Evolutionary conservation across 1,284 basidiomycete genomes (phyloP).

Genomic region (Ustilago shanxiensis): DNA sequence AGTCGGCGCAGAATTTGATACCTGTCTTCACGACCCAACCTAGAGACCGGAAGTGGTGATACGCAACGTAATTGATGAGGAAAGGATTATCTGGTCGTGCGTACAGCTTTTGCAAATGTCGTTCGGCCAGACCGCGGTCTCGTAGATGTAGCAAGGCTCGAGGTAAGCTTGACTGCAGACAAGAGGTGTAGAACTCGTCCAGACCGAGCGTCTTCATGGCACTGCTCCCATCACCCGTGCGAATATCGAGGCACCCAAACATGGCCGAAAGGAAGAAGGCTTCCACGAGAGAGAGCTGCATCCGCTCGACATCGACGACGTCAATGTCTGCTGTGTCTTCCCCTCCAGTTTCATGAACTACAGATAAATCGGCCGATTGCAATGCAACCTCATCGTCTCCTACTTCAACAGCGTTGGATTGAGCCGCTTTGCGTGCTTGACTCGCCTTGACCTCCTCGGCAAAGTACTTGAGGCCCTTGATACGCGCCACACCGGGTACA

Average conservation of each 20-base stretch:
- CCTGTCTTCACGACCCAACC: slow-evolving; percentile 98
- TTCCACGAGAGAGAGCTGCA: slow-evolving; percentile 91
- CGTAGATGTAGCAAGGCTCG: slow-evolving; percentile 28
- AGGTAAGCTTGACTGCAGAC: slow-evolving; percentile 41
- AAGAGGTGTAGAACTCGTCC: slow-evolving; percentile 45
- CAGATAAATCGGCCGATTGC: not conserved
- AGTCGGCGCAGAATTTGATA: slow-evolving; percentile 97
- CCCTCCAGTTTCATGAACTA: not conserved
- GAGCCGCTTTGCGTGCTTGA: slow-evolving; percentile 40
- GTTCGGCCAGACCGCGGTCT: slow-evolving; percentile 29
- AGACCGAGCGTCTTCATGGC: slow-evolving; percentile 19
- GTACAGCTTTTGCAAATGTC: slow-evolving; percentile 37
- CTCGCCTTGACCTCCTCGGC: slow-evolving; percentile 53
- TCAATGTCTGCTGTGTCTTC: slow-evolving; percentile 65
- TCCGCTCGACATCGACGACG: slow-evolving; percentile 83
- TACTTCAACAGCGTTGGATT: not conserved
- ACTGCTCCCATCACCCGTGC: slow-evolving; percentile 14
- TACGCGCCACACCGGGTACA: slow-evolving; percentile 54
- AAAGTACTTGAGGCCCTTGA: slow-evolving; percentile 65
- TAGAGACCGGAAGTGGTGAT: slow-evolving; percentile 94
- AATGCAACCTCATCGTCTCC: slow-evolving; percentile 9
- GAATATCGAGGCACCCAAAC: slow-evolving; percentile 84
- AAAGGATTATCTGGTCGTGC: slow-evolving; percentile 84
- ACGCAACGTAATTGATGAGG: slow-evolving; percentile 87
- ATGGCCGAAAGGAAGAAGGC: slow-evolving; percentile 90